phyloP scores from a whole-genome alignment of 208 protist genomes.

The Borovskyia barvae region DNA sequence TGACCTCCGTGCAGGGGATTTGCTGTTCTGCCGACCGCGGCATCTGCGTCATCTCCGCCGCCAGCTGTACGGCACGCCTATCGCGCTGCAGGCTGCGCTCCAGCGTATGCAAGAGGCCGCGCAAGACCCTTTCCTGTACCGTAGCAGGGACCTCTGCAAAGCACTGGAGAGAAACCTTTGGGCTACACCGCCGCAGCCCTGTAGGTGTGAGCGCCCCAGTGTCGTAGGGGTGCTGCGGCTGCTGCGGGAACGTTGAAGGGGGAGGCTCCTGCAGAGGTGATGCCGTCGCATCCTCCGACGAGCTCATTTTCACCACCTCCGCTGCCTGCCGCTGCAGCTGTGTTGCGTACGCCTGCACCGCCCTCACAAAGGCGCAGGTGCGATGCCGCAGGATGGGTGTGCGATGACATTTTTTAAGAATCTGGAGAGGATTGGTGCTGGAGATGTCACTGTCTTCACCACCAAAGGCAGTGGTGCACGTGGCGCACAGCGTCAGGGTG shows the following conservation, averaged over 20 bases:
- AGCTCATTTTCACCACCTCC: slow-evolving; percentile 24
- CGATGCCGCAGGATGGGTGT: slow-evolving; percentile 28
- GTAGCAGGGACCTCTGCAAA: slow-evolving; percentile 5
- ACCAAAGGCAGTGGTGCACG: slow-evolving; percentile 34
- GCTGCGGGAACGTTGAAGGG: not conserved
- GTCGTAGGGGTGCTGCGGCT: not conserved
- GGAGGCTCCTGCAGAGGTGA: not conserved
- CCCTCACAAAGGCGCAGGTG: slow-evolving; percentile 38
- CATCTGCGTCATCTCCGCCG: not conserved
- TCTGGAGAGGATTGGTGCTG: no score
- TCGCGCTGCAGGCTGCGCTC: slow-evolving; percentile 29
- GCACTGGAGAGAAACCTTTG: not conserved
- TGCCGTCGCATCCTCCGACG: not conserved
- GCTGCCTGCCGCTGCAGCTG: slow-evolving; percentile 37
- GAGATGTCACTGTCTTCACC: slow-evolving; percentile 8
- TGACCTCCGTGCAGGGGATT: no score
- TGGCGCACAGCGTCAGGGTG: slow-evolving; percentile 35
- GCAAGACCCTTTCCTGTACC: slow-evolving; percentile 29
- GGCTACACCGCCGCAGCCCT: not conserved
- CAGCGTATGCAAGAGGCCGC: slow-evolving; percentile 35
- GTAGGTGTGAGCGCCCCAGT: not conserved
- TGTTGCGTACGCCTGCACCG: slow-evolving; percentile 47
- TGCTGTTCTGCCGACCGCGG: no score
- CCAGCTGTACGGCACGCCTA: slow-evolving; percentile 3
- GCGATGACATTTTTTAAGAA: slow-evolving; percentile 36